A percentile compares a stretch with the other conserved stretches of the same genome.
Evolutionary conservation across 106 monocot genomes (phyloP).

Genomic region (Allium fistulosum): DNA sequence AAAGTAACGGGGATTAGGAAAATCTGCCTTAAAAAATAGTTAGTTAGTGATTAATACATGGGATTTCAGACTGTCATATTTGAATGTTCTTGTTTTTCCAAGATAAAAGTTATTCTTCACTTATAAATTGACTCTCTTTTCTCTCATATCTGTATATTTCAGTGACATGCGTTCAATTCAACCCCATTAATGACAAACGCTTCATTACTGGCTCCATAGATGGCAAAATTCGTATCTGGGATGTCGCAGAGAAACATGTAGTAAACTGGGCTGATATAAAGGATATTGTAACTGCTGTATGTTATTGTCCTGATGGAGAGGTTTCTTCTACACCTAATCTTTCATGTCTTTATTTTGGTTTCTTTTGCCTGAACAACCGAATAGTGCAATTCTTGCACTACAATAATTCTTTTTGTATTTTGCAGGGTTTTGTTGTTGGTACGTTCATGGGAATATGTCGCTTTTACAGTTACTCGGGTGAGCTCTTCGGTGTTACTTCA

Average conservation of each 20-base stretch:
- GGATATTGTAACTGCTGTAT: constrained; percentile 70
- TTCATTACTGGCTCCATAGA: constrained; percentile 92
- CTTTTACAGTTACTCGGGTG: constrained; percentile 69
- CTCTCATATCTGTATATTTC: constrained; percentile 12
- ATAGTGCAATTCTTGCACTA: background rate
- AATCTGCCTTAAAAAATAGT: too few relatives aligned
- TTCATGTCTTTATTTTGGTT: background rate
- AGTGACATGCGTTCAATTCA: constrained; percentile 93
- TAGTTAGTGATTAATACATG: too few relatives aligned
- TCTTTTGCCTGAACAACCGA: background rate
- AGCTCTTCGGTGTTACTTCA: background rate
- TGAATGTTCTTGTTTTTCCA: too few relatives aligned
- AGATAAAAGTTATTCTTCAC: too few relatives aligned
- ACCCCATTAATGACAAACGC: constrained; percentile 58
- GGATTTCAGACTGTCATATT: too few relatives aligned
- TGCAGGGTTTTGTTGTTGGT: constrained; percentile 86
- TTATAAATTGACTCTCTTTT: too few relatives aligned
- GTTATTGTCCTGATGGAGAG: constrained; percentile 73
- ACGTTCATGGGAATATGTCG: constrained; percentile 54
- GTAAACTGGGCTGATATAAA: constrained; percentile 71
- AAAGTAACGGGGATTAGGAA: too few relatives aligned
- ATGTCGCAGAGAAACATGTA: constrained; percentile 40
- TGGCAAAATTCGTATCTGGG: constrained; percentile 89
- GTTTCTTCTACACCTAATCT: constrained; percentile 18
- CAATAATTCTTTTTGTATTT: background rate